Conservation (phyloP, 148 eudicot genomes). For the Cornus controversa region DNA sequence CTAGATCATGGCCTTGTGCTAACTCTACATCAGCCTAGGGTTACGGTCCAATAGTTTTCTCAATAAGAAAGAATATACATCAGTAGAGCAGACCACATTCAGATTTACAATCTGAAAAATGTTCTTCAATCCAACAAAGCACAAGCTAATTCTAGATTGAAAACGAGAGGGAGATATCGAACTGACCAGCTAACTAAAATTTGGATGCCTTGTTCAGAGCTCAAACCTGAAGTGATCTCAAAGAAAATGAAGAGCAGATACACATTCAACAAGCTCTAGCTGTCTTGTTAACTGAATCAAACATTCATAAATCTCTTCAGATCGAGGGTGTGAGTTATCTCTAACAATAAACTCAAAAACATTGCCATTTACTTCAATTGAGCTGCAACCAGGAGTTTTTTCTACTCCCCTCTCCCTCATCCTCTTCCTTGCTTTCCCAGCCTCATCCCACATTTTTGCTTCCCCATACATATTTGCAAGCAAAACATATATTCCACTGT, state of each 20-base stretch:
- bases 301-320: conserved; percentile 44
- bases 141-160: background rate
- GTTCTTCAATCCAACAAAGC: background rate
- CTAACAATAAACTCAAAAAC: conserved; percentile 50
- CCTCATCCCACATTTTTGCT: conserved; percentile 61
- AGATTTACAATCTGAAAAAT: background rate
- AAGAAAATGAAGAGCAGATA: conserved; percentile 16
- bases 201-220: conserved; percentile 4
- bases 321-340: conserved; percentile 50
- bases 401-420: conserved; percentile 49
- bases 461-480: conserved; percentile 61
- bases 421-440: conserved; percentile 48
- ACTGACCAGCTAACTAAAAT: conserved; percentile 3
- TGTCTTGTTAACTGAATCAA: conserved; percentile 42
- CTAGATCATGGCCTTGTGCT: too few species aligned
- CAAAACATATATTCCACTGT: conserved; percentile 56
- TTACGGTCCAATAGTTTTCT: too few species aligned
- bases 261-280: conserved; percentile 31
- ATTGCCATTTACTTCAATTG: conserved; percentile 55
- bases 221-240: conserved; percentile 17
- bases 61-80: background rate
- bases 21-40: too few species aligned
- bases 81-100: background rate
- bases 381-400: conserved; percentile 67
- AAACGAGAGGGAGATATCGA: conserved; percentile 1